A percentile compares a stretch with the other conserved stretches of the same genome.
Conservation (phyloP, 1,284 basidiomycete species). For the Boletellus deceptivus region DNA sequence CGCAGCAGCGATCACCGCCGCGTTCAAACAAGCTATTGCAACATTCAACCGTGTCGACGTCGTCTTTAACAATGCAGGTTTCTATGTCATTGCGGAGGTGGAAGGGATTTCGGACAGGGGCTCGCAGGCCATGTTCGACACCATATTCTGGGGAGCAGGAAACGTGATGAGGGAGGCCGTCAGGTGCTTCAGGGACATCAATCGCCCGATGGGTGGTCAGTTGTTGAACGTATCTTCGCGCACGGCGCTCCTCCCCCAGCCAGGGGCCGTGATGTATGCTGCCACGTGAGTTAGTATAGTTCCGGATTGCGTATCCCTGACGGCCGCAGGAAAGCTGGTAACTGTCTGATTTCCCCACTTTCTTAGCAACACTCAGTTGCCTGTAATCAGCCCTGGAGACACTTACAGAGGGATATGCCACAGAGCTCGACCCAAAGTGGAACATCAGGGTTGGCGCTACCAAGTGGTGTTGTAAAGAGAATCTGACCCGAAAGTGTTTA, state of each 20-base stretch:
- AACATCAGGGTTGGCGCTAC: constrained; percentile 24
- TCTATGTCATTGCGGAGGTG: constrained; percentile 24
- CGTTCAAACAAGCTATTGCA: constrained; percentile 26
- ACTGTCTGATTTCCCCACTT: background rate
- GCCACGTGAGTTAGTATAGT: constrained; percentile 20
- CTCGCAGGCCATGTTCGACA: constrained; percentile 32
- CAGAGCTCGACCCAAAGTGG: constrained; percentile 28
- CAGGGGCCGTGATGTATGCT: constrained; percentile 21
- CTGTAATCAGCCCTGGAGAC: constrained; percentile 21
- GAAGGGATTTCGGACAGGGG: constrained; percentile 29
- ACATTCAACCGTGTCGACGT: constrained; percentile 32
- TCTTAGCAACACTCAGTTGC: background rate
- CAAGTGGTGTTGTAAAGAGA: background rate
- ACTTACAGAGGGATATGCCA: constrained; percentile 28
- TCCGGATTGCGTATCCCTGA: background rate
- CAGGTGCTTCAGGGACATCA: constrained; percentile 27
- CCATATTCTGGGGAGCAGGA: constrained; percentile 34
- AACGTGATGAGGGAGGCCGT: constrained; percentile 31
- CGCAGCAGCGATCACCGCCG: constrained; percentile 16
- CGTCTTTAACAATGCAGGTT: constrained; percentile 39
- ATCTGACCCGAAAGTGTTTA: constrained; percentile 12
- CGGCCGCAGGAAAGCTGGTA: constrained; percentile 24
- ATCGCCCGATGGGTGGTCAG: constrained; percentile 25
- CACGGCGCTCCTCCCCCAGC: constrained; percentile 24
- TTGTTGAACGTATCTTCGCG: constrained; percentile 29